A percentile compares a stretch with the other conserved stretches of the same genome.
Evolutionary conservation across 2,329 filamentous ascomycete species (phyloP).

Genomic region (Thielaviopsis punctulata): DNA sequence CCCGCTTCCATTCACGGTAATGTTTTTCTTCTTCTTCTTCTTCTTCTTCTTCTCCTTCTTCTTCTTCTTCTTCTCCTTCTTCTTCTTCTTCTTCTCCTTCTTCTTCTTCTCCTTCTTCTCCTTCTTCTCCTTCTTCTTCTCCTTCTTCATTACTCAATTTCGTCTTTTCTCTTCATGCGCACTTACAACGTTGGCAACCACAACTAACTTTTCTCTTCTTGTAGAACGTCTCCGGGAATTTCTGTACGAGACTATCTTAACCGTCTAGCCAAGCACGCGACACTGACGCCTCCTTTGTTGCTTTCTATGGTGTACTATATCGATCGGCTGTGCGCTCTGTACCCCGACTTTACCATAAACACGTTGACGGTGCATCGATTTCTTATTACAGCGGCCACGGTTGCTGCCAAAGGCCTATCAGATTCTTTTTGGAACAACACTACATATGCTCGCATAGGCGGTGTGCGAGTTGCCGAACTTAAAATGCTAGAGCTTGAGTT

Average conservation of each 20-base stretch:
- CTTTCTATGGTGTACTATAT: constrained; percentile 99
- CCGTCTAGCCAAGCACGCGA: constrained; percentile 82
- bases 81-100: no score
- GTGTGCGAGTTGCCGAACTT: constrained; percentile 76
- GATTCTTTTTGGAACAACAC: constrained; percentile 98
- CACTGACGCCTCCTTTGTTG: constrained; percentile 80
- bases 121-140: no score
- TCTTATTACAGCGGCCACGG: constrained; percentile 85
- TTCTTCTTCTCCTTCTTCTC: neutral
- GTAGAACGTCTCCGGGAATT: constrained; percentile 61
- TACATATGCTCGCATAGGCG: constrained; percentile 85
- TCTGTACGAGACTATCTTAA: constrained; percentile 89
- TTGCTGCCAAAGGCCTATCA: constrained; percentile 87
- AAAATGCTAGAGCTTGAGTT: constrained; percentile 89
- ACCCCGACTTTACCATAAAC: constrained; percentile 89
- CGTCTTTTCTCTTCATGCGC: neutral
- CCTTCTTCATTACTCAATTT: no score
- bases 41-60: no score
- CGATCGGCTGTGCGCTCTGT: constrained; percentile 79
- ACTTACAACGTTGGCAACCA: neutral
- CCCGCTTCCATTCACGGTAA: constrained; percentile 85
- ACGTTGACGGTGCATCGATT: constrained; percentile 95
- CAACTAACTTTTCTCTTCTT: constrained; percentile 3
- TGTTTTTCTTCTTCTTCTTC: constrained; percentile 11
- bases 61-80: neutral